These are phyloP conservation scores for Aspergillus cristatus DNA, from an alignment of 495 filamentous ascomycete species.

Conservation along the genomic window DNA sequence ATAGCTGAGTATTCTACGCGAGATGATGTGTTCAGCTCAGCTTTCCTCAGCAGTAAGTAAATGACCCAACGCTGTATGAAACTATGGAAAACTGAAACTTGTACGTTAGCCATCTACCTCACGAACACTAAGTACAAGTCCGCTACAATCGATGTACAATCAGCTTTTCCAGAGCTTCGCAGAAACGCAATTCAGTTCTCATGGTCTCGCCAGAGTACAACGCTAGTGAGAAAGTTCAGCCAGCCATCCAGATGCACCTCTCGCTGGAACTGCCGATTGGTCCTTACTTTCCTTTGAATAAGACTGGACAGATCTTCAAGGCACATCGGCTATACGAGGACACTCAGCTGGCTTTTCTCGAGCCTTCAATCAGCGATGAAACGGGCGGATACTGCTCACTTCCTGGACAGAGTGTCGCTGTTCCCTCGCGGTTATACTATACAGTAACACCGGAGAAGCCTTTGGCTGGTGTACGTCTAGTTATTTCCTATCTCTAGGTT, in stretches of 20 bases:
- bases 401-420: constrained; percentile 24
- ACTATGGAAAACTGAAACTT: too few species aligned
- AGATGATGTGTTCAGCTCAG: constrained; percentile 36
- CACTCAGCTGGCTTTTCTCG: constrained; percentile 27
- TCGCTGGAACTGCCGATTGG: constrained; percentile 25
- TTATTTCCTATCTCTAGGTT: too few species aligned
- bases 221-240: constrained; percentile 1
- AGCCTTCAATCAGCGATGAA: constrained; percentile 23
- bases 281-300: constrained; percentile 37
- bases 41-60: constrained; percentile 27
- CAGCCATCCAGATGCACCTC: constrained; percentile 2
- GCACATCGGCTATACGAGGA: constrained; percentile 36
- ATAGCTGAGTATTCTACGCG: constrained; percentile 16
- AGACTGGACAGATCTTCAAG: constrained; percentile 26
- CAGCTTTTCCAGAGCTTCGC: constrained; percentile 1
- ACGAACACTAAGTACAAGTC: too few species aligned
- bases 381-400: constrained; percentile 28
- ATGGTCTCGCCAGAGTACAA: constrained; percentile 3
- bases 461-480: constrained; percentile 28
- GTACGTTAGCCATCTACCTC: too few species aligned
- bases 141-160: constrained; percentile 8
- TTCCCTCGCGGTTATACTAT: constrained; percentile 38
- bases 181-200: constrained; percentile 2
- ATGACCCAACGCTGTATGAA: too few species aligned
- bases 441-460: constrained; percentile 19